Percentiles rank a stretch among this genome's conserved stretches.
Conservation (phyloP, 805 yeast species). For the Hanseniaspora singularis region DNA sequence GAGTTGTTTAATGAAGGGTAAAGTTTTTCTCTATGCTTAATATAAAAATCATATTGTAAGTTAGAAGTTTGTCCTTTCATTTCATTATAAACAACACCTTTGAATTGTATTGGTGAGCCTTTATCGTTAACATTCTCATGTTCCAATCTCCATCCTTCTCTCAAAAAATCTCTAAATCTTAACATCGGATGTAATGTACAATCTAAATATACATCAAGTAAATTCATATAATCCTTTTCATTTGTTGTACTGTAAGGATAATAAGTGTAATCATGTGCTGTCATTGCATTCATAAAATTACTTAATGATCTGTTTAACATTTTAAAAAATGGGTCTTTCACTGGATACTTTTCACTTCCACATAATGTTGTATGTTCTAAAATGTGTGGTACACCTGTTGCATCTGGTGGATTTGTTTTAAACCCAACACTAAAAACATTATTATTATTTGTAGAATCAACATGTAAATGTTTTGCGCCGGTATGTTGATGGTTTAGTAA, state of each 20-base stretch:
- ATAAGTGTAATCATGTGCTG: slow-evolving; percentile 91
- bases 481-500: slow-evolving; percentile 54
- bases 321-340: slow-evolving; percentile 93
- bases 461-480: slow-evolving; percentile 73
- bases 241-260: slow-evolving; percentile 96
- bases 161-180: slow-evolving; percentile 68
- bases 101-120: slow-evolving; percentile 53
- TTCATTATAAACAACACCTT: slow-evolving; percentile 95
- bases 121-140: slow-evolving; percentile 48
- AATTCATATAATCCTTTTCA: slow-evolving; percentile 61
- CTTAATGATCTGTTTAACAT: slow-evolving; percentile 91
- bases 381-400: slow-evolving; percentile 94
- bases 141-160: slow-evolving; percentile 97
- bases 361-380: slow-evolving; percentile 92
- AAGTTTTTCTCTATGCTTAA: slow-evolving; percentile 66
- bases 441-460: slow-evolving; percentile 70
- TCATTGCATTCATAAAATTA: slow-evolving; percentile 98
- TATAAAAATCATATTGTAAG: slow-evolving; percentile 74
- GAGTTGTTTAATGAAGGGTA: slow-evolving; percentile 80
- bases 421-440: slow-evolving; percentile 83
- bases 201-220: slow-evolving; percentile 79
- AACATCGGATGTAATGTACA: slow-evolving; percentile 75
- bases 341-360: slow-evolving; percentile 85
- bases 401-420: slow-evolving; percentile 87
- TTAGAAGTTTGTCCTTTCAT: slow-evolving; percentile 97